Evolutionary conservation across 768 basidiomycete genomes (phyloP), one percentile per base, ranked within the genome.

Genomic region (Psilocybe azurescens): DNA sequence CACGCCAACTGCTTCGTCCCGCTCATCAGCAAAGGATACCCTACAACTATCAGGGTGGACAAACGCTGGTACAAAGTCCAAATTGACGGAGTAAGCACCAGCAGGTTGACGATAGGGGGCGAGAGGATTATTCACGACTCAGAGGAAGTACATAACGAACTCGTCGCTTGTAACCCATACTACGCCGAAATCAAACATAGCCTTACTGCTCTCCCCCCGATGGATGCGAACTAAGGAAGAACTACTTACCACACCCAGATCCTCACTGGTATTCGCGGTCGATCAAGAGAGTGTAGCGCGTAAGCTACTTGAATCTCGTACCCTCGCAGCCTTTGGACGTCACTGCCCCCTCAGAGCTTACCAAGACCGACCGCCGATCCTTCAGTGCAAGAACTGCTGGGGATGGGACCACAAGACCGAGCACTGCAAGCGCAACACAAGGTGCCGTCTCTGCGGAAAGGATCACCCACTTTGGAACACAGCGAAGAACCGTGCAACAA

Each of bases 1-100:
- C 63, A 60, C 28, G 53, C 57, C 2, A 16, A 58, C 2, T 51
- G 53, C 0, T 52, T 72, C 58, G 41, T 55, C 32, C 63, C 56
- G 36, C 13, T 55, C 18, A 55, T 69, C 32, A 51, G 46, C 24
- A 41, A 56, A 13, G 62, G 56, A 2, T 46, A 32, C 5, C 33
- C 51, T 1, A 48, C 56, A 10, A 56, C 54, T 5, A 18, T 62
- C 20, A 62, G 62, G 20, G 71, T 68, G 39, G 69, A 72, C 49
- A 68, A 62, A 33, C 61, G 53, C 36, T 63, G 67, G 52, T 72
- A 30, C 58, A 72, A 70, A 54, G 58, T 70, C 2, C 56, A 66
- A 28, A 47, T 72, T 0, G 67, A 69, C 7, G 64, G 64, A 2
- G 60, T 66, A 29, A 59, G 41, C 46, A 68, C 65, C 30, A 59